Conservation (phyloP, 1,139 yeast genomes). For the Taphrina flavorubra region DNA sequence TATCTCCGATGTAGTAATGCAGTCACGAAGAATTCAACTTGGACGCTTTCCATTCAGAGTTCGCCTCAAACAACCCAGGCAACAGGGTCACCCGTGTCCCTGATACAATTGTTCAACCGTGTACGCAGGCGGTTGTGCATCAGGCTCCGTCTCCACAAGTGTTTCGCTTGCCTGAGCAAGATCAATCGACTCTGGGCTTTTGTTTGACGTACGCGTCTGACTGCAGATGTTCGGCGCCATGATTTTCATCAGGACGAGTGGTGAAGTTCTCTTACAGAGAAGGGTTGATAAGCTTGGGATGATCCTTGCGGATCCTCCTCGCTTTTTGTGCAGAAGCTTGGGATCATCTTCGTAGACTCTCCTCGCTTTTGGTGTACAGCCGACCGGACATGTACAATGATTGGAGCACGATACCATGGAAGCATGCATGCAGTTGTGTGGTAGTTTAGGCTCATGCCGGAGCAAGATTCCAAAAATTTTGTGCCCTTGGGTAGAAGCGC, state of each 20-base stretch:
- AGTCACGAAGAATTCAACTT: slow-evolving; percentile 22
- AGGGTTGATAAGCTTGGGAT: not conserved
- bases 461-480: slow-evolving; percentile 14
- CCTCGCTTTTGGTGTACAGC: too few species aligned
- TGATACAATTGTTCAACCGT: not conserved
- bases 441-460: slow-evolving; percentile 12
- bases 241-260: too few species aligned
- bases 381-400: too few species aligned
- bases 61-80: slow-evolving; percentile 2
- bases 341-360: not conserved
- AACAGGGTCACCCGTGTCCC: not conserved
- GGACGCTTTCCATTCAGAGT: slow-evolving; percentile 23
- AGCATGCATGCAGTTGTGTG: too few species aligned
- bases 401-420: too few species aligned
- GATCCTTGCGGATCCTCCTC: not conserved
- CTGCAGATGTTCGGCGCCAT: too few species aligned
- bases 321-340: too few species aligned
- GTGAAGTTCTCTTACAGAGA: too few species aligned
- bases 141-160: not conserved
- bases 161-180: too few species aligned
- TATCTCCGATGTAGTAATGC: slow-evolving; percentile 20
- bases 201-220: not conserved
- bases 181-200: not conserved
- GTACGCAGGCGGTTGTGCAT: too few species aligned
- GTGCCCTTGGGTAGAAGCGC: not conserved